Conservation (phyloP, 1,284 basidiomycete species). For the Ustilago vetiveriae region DNA sequence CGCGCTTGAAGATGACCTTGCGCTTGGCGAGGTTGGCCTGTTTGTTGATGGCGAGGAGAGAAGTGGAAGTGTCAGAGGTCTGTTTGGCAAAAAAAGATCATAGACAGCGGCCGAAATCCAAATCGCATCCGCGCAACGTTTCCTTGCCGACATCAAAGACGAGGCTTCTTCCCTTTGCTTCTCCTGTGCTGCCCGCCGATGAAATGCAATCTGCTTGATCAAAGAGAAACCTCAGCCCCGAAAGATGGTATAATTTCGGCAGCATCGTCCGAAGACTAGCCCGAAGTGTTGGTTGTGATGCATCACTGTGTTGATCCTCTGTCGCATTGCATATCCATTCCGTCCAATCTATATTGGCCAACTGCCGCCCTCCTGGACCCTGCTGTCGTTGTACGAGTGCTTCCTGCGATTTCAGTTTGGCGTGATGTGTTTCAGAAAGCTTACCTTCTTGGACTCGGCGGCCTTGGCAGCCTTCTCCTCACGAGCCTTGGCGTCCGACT, state of each 20-base stretch:
- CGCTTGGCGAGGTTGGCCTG: constrained; percentile 90
- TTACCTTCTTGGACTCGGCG: constrained; percentile 88
- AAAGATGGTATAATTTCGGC: constrained; percentile 67
- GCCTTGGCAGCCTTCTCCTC: constrained; percentile 92
- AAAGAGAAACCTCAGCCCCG: constrained; percentile 62
- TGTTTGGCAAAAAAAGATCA: not conserved
- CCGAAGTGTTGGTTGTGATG: constrained; percentile 57
- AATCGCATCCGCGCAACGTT: not conserved
- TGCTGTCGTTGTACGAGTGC: too few relatives aligned
- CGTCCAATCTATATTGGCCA: too few relatives aligned
- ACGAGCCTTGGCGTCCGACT: constrained; percentile 95
- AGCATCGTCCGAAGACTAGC: constrained; percentile 65
- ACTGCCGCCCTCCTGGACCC: too few relatives aligned
- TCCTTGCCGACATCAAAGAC: not conserved
- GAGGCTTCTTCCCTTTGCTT: not conserved
- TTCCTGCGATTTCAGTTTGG: constrained; percentile 76
- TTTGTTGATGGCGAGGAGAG: constrained; percentile 3
- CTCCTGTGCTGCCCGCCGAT: too few relatives aligned
- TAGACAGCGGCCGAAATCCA: too few relatives aligned
- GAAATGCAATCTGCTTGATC: constrained; percentile 1
- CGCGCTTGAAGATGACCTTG: constrained; percentile 99
- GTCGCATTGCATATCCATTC: constrained; percentile 8
- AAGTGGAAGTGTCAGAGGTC: constrained; percentile 22
- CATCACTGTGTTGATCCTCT: constrained; percentile 52
- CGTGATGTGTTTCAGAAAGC: constrained; percentile 64